Conservation (phyloP, 352 stramenopile species). For the Phytophthora boehmeriae region DNA sequence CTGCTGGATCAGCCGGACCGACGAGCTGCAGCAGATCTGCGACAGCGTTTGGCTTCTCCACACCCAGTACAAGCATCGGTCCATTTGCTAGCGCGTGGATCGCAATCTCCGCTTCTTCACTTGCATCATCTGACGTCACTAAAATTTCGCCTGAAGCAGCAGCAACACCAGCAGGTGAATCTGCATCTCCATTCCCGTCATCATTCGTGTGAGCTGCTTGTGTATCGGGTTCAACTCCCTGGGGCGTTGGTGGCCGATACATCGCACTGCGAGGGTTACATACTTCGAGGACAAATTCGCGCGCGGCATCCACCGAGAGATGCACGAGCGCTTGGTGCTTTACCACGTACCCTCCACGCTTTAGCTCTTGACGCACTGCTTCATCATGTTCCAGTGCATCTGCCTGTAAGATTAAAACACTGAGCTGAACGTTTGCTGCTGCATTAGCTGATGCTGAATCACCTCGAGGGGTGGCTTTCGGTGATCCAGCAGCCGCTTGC, state of each 20-base stretch:
- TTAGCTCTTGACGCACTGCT: constrained; percentile 53
- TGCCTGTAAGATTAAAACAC: constrained; percentile 61
- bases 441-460: neutral
- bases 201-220: neutral
- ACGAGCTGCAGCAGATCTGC: constrained; percentile 61
- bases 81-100: constrained; percentile 37
- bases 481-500: constrained; percentile 14
- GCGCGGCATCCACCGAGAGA: constrained; percentile 41
- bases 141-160: constrained; percentile 1
- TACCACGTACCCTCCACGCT: constrained; percentile 47
- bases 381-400: constrained; percentile 64
- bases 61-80: constrained; percentile 46
- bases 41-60: constrained; percentile 57
- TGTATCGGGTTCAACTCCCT: constrained; percentile 11
- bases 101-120: constrained; percentile 25
- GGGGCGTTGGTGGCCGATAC: constrained; percentile 13
- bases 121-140: constrained; percentile 9
- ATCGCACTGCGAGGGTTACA: constrained; percentile 39
- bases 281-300: constrained; percentile 45
- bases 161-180: neutral
- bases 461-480: constrained; percentile 30
- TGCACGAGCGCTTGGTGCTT: constrained; percentile 53
- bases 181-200: neutral
- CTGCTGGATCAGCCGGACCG: constrained; percentile 33
- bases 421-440: constrained; percentile 29